phyloP scores from a whole-genome alignment of 192 early-diverging fungal species.

The Coemansia furcata region DNA sequence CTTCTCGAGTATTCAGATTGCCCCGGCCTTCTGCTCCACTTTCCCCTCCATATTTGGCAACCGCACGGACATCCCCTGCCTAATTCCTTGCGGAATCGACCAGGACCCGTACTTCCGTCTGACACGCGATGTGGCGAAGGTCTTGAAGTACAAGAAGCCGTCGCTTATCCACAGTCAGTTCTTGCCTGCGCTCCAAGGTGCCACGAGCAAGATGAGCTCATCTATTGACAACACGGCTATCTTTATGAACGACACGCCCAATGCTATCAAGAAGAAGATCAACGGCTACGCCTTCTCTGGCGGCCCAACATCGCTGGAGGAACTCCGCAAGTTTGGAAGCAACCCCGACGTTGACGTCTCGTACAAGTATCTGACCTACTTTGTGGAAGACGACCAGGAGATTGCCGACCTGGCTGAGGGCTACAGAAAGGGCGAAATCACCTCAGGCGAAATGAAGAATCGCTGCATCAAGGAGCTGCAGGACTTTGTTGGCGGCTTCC shows the following conservation, averaged over 20 bases:
- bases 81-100: constrained; percentile 98
- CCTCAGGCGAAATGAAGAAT: constrained; percentile 87
- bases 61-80: constrained; percentile 86
- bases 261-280: constrained; percentile 98
- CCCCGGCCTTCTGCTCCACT: constrained; percentile 91
- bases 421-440: constrained; percentile 82
- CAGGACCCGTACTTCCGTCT: constrained; percentile 99
- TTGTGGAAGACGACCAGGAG: constrained; percentile 93
- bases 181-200: constrained; percentile 91
- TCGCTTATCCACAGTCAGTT: constrained; percentile 91
- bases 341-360: constrained; percentile 94
- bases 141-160: constrained; percentile 95
- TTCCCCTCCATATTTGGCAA: constrained; percentile 96
- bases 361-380: constrained; percentile 93
- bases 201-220: constrained; percentile 92
- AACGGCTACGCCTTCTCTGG: constrained; percentile 94
- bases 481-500: constrained; percentile 75
- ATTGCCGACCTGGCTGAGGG: constrained; percentile 62
- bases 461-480: constrained; percentile 82
- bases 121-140: constrained; percentile 89
- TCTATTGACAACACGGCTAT: constrained; percentile 87
- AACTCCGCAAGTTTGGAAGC: constrained; percentile 78
- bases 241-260: constrained; percentile 86
- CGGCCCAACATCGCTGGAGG: constrained; percentile 81
- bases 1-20: constrained; percentile 91